Conservation (phyloP, 108 stramenopile genomes). For the Stephanodiscus minutulus region DNA sequence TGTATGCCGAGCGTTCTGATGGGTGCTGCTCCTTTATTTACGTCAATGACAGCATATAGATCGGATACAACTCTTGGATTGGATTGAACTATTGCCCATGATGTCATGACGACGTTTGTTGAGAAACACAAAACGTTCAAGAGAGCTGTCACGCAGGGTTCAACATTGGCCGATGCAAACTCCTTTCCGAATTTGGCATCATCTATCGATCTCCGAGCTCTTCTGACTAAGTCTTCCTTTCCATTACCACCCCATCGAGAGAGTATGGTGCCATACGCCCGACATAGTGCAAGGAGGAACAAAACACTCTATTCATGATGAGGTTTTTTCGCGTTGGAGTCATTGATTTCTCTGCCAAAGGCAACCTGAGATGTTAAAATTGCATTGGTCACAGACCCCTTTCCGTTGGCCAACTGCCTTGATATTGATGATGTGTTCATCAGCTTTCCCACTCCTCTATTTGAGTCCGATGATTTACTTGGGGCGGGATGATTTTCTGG, state of each 20-base stretch:
- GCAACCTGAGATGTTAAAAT: conserved; percentile 23
- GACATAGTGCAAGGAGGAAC: conserved; percentile 41
- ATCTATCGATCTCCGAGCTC: conserved; percentile 17
- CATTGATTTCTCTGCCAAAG: conserved; percentile 5
- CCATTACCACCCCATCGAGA: conserved; percentile 87
- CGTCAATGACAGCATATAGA: conserved; percentile 56
- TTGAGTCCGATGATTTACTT: conserved; percentile 21
- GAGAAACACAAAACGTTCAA: conserved; percentile 82
- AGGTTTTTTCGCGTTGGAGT: conserved; percentile 13
- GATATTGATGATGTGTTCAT: conserved; percentile 72
- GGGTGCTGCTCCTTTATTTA: conserved; percentile 46
- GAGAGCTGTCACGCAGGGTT: conserved; percentile 64
- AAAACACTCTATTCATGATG: conserved; percentile 44
- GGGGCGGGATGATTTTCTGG: conserved; percentile 24
- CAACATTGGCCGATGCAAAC: conserved; percentile 53
- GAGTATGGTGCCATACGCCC: conserved; percentile 71
- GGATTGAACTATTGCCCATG: conserved; percentile 77
- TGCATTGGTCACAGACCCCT: conserved; percentile 31
- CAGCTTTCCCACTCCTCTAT: conserved; percentile 43
- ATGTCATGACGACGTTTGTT: conserved; percentile 53
- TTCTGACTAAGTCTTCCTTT: conserved; percentile 59
- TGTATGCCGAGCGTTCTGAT: conserved; percentile 27
- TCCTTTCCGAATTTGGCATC: conserved; percentile 34
- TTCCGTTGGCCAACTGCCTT: conserved; percentile 61
- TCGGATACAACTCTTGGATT: conserved; percentile 51